Conservation (phyloP, 257 asterid species). For the Fraxinus anomala region DNA sequence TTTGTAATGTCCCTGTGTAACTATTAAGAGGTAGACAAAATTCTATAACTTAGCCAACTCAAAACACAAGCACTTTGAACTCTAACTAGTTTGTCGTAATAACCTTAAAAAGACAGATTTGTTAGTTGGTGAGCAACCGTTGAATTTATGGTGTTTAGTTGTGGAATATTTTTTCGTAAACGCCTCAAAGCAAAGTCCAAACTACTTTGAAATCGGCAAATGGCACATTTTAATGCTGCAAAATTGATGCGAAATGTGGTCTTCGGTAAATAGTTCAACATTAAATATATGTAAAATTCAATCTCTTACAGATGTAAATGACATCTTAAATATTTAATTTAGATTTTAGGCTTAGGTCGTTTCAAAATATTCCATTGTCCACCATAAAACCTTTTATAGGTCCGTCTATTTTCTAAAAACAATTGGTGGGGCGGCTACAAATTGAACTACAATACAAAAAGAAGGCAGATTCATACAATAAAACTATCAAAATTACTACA, state of each 20-base stretch:
- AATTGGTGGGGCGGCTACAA: neutral
- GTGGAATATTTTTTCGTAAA: neutral
- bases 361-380: too few species aligned
- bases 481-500: neutral
- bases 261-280: neutral
- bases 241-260: neutral
- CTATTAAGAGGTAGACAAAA: neutral
- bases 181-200: constrained; percentile 9
- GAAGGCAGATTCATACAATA: neutral
- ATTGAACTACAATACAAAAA: neutral
- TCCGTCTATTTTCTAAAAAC: neutral
- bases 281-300: neutral
- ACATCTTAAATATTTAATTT: too few species aligned
- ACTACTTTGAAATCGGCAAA: constrained; percentile 1
- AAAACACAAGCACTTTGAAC: neutral
- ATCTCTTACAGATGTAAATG: neutral
- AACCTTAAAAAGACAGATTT: constrained; percentile 14
- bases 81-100: neutral
- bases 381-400: too few species aligned
- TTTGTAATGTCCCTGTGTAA: too few species aligned
- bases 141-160: constrained; percentile 6
- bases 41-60: constrained; percentile 7
- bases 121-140: constrained; percentile 11
- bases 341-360: too few species aligned
- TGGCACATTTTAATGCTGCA: neutral